A percentile compares a stretch with the other conserved stretches of the same genome.
phyloP scores from a whole-genome alignment of 2,329 filamentous ascomycete species.

The Pseudogymnoascus sp. region DNA sequence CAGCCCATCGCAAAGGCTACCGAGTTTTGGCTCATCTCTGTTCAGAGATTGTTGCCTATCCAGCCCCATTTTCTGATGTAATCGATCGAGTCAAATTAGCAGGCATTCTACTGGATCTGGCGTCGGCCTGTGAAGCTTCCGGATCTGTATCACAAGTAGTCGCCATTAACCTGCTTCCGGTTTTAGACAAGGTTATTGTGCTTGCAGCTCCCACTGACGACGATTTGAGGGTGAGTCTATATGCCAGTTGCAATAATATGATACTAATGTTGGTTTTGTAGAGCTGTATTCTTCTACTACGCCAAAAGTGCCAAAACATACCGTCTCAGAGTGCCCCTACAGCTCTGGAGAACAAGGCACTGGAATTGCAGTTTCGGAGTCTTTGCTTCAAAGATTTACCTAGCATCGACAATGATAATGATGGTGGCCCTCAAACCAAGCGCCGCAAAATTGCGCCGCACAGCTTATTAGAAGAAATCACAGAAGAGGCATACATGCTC shows the following conservation, averaged over 20 bases:
- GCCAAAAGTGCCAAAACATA: constrained; percentile 16
- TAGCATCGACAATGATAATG: neutral
- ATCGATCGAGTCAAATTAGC: constrained; percentile 16
- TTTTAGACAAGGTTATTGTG: neutral
- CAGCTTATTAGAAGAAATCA: constrained; percentile 31
- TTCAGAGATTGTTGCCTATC: constrained; percentile 20
- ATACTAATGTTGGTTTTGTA: constrained; percentile 11
- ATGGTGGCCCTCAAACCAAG: constrained; percentile 21
- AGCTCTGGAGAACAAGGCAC: constrained; percentile 20
- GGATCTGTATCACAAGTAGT: constrained; percentile 20
- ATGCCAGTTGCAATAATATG: neutral
- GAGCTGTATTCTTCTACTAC: constrained; percentile 18
- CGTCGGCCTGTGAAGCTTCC: constrained; percentile 19
- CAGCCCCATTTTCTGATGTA: constrained; percentile 15
- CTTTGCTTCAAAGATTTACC: constrained; percentile 15
- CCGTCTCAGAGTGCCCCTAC: neutral
- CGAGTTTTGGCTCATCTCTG: constrained; percentile 23
- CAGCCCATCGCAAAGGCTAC: constrained; percentile 27
- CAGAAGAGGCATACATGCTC: constrained; percentile 26
- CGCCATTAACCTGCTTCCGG: constrained; percentile 21
- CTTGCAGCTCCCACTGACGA: neutral
- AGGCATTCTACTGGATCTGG: constrained; percentile 21
- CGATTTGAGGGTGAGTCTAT: constrained; percentile 5
- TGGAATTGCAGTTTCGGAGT: constrained; percentile 21
- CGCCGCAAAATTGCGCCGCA: constrained; percentile 27